phyloP scores from a whole-genome alignment of 1,284 basidiomycete genomes.

The Ceratobasidium sp. region DNA sequence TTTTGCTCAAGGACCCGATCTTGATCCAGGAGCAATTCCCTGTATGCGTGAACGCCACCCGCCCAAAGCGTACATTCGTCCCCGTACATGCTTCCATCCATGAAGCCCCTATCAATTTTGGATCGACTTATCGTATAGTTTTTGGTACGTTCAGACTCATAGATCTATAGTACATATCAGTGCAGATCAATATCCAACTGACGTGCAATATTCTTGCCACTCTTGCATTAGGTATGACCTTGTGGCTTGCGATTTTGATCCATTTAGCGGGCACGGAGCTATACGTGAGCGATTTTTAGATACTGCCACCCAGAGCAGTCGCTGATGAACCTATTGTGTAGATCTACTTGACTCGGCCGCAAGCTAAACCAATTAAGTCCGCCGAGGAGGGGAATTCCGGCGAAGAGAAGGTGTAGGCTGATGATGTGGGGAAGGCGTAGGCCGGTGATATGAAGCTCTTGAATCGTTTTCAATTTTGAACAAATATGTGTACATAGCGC shows the following conservation, averaged over 20 bases:
- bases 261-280: constrained; percentile 44
- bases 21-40: constrained; percentile 28
- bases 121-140: constrained; percentile 37
- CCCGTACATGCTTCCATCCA: constrained; percentile 44
- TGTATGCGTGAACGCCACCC: constrained; percentile 41
- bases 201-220: neutral
- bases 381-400: neutral
- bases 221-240: constrained; percentile 38
- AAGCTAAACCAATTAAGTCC: constrained; percentile 20
- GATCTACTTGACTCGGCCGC: constrained; percentile 27
- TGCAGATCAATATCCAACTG: constrained; percentile 5
- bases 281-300: constrained; percentile 39
- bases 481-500: constrained; percentile 1
- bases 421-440: too few species aligned
- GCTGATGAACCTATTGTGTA: neutral
- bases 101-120: constrained; percentile 42
- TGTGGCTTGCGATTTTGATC: constrained; percentile 45
- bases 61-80: constrained; percentile 27
- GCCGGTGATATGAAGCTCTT: neutral
- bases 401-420: constrained; percentile 20
- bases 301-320: neutral
- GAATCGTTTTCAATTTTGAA: neutral
- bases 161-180: too few species aligned
- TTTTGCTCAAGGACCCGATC: constrained; percentile 27
- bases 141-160: constrained; percentile 36